Evolutionary conservation across 495 filamentous ascomycete species (phyloP), one percentile per base, ranked within the genome.

Genomic region (Penicillium nucicola): DNA sequence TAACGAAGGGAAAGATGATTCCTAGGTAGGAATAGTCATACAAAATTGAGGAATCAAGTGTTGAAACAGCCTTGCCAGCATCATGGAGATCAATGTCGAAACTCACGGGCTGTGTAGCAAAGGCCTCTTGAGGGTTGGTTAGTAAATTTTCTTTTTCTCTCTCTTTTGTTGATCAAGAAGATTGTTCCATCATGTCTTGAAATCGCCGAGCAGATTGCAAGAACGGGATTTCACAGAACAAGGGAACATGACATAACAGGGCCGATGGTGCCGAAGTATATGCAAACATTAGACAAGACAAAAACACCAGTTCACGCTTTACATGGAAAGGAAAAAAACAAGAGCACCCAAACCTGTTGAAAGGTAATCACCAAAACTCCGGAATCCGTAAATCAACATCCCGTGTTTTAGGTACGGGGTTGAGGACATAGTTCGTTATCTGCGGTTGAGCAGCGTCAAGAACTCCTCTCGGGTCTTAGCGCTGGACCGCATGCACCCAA

Each of bases 381-480:
- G 41, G 52, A 55, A 58, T 49, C 61, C 60, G 45, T 33, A 48
- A 48, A 48, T 41, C 28, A 48, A 14, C 25, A 12, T 28, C 45
- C 35, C 7, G 25, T 39, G 5, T 20, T 31, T 40, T 18, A 28
- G 13, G 8, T 20, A 17, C 5, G 35, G 14, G 35, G 35, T 20
- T 20, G 35, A 13, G 13, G 28, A 23, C 10, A 33, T 40, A n/a
- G 14, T 18, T 40, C 37, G 34, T 67, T 67, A 76, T 56, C 60
- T 66, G 60, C 84, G 77, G 64, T 88, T 86, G 32, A 96, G 72
- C 20, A 96, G 79, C 37, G 83, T 92, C 59, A 96, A 69, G 63
- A 97, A 98, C 70, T 98, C 93, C 62, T 96, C 91, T 44, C 93
- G 78, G 4, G 91, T 96, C 76, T 92, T 96, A 30, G 89, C 90